Base-by-base conservation (phyloP, 164 flowering plant genomes). In the Stephania cephalantha region DNA sequence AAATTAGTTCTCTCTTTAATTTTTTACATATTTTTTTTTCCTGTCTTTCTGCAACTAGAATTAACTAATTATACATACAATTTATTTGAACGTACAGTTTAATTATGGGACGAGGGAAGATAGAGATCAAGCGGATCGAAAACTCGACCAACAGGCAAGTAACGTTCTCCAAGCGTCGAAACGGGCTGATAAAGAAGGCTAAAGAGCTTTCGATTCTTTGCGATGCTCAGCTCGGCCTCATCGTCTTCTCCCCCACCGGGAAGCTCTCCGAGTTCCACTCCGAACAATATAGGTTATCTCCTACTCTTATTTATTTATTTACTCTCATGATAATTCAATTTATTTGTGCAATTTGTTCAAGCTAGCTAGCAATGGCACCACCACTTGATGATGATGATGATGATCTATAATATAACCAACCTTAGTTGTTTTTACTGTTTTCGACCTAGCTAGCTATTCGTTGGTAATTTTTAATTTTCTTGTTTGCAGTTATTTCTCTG, bases 121-220 rank as follows among this genome's bases (percentile, higher is more conserved):
- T 88, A 55, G 87, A 84, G 79, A 78, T 88, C 76, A 86, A 88
- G 81, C 86, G 88, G 73, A 88, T 88, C 46, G 89, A 88, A 82
- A 88, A 88, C 67, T 74, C 82, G 44, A 80, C 89, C 45, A 88
- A 68, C 75, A 81, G 90, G 78, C 89, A 88, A 71, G 89, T 88
- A 20, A 86, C 88, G 71, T 88, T 88, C 81, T 86, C 87, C 18
- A 88, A 86, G 83, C 71, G 91, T 66, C 72, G 85, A 78, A 83
- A 84, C 77, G 91, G 91, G 2, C 78, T 88, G 76, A 77, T 88
- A 17, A 88, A 86, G 86, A 88, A 88, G 75, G 89, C 90, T 65
- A 81, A 75, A 17, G 90, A 87, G 81, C 81, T 87, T 2, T 86
- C 88, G 1, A 72, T 88, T 22, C 85, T 88, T 52, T 88, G 89